Base-by-base conservation (phyloP, 805 yeast genomes). In the Millerago galiae region DNA sequence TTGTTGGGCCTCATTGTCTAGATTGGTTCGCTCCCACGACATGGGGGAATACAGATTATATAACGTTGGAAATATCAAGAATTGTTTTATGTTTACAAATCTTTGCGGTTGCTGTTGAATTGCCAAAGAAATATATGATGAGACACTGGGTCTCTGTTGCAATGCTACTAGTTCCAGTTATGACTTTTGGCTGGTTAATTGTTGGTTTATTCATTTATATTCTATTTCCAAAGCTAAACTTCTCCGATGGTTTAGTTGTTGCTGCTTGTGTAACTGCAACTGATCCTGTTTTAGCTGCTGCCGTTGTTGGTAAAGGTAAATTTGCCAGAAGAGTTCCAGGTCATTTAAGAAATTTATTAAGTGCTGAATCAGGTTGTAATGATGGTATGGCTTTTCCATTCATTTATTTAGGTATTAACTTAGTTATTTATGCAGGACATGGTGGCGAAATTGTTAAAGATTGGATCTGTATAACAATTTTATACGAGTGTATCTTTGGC, bases 361-460 rank as follows among this genome's bases (percentile, higher is more conserved):
- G 90, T 26, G 95, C 95, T 0, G 95, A 84, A 54, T 82, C 91
- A 0, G 95, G 90, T 4, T 84, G 95, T 59, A 89, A 89, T 61
- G 97, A 89, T 58, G 97, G 97, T 35, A 83, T 89, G 93, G 96
- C 96, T 0, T 89, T 86, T 57, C 97, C 97, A 0, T 89, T 89
- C 58, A 84, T 86, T 71, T 72, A 64, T 61, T 57, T 90, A 34
- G 79, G 93, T 2, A 65, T 87, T 47, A 75, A 82, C 56, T 58
- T 88, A 37, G 75, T 89, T 40, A 59, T 77, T n/a, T 78, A 83
- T 57, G 71, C 73, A 26, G 84, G 84, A 4, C 63, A 84, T 41
- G 76, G 80, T 2, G 74, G 78, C 3, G 79, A 75, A 48, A 84
- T 89, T 45, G 75, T 88, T 25, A 79, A 81, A 55, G 83, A 89